Base-by-base conservation (phyloP, 768 basidiomycete genomes). In the Astraeus odoratus region DNA sequence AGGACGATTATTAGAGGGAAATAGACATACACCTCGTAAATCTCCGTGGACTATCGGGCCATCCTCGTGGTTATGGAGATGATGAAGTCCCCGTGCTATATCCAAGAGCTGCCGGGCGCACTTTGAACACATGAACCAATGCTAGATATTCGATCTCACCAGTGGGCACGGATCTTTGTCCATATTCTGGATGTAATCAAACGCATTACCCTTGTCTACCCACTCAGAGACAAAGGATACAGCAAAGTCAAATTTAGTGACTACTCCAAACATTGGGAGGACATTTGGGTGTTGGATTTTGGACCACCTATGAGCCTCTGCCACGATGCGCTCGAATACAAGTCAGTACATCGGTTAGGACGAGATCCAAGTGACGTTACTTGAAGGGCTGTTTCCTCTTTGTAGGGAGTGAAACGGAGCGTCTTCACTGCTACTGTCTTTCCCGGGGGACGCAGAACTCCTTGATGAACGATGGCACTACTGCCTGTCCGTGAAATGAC, bases 41-140 rank as follows among this genome's bases (percentile, higher is more conserved):
- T 66, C 63, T 9, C 64, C 63, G 35, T 66, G 64, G n/a, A 63
- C 52, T 8, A 64, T 57, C 16, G 60, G 60, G 2, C 60, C 60
- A 13, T 53, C 39, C 27, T 54, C 41, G n/a, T 31, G 30, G 18
- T 19, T 23, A 43, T 66, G 64, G 4, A 66, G 50, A 49, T 63
- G 60, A 15, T 55, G 41, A 19, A 66, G 27, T 12, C 65, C 65
- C n/a, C 46, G 38, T 0, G 58, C 62, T 4, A 60, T 51, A 31
- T 65, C 62, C 8, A 31, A 4, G n/a, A 31, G 30, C 30, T 31
- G 30, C 30, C 4, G 12, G 30, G n/a, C 12, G 30, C 30, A 13
- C 4, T 31, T 31, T 31, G 30, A 12, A 31, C n/a, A 12, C 3
- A 12, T n/a, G 12, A 31, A 31, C n/a, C 4, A 4, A 31, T n/a